Evolutionary conservation across 176 grass and related monocot genomes (phyloP), one percentile per base, ranked within the genome.

Genomic region (Melocanna baccifera): DNA sequence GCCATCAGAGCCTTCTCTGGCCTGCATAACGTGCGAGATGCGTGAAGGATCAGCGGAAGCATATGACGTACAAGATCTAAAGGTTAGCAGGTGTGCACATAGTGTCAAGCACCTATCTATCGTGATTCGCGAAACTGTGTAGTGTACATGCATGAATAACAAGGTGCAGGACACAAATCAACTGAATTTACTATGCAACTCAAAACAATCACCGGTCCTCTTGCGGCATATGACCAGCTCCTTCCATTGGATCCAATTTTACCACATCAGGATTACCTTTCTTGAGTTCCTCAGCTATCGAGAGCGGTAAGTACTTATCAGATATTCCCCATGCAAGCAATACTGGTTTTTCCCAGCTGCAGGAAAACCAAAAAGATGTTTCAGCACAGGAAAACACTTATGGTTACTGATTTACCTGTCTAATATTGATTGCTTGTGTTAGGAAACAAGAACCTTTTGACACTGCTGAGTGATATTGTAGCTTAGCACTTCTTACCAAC

Each of bases 151-250:
- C 12, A 48, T 48, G 43, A 45, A 50, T 5, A 83, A 45, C 59
- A 52, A 40, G 14, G 47, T 55, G 28, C 5, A 37, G 66, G 16
- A 1, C 22, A 74, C 36, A 82, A 12, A 82, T 73, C 12, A 9
- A 12, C 53, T 45, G 40, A 82, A 76, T 74, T 18, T 39, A 58
- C 22, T 73, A 29, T 29, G 16, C 12, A 63, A 19, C 67, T 65
- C 36, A 48, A 40, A 47, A 59, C 4, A 85, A 71, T 50, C 95
- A 98, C 95, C 95, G 92, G 83, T 98, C 95, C 69, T 98, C 95
- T 50, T 98, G 95, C 0, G 92, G 95, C 95, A 98, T 94, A 55
- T 98, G 95, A 47, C 95, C 92, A 57, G 95, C 92, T 79, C 95
- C 95, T 90, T 98, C 95, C 62, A 98, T 93, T 57, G 86, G 18